Conservation (phyloP, 2,329 filamentous ascomycete genomes). For the Claviceps humidiphila region DNA sequence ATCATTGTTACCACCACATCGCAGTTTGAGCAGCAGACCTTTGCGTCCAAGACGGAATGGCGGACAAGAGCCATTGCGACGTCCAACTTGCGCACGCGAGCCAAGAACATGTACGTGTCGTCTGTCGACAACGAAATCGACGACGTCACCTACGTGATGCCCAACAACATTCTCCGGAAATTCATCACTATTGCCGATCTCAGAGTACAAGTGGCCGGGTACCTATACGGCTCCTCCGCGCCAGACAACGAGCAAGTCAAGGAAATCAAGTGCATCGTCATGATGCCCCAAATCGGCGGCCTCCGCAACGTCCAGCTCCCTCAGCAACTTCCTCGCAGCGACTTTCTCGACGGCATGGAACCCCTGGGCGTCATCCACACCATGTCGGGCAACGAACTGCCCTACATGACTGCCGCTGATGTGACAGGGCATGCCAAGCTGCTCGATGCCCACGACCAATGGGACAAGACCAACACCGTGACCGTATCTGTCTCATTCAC, state of each 20-base stretch:
- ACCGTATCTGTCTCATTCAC: slow-evolving; percentile 96
- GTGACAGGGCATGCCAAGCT: slow-evolving; percentile 88
- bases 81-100: slow-evolving; percentile 80
- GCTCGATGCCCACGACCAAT: slow-evolving; percentile 58
- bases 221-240: slow-evolving; percentile 84
- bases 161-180: slow-evolving; percentile 94
- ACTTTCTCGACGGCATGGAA: slow-evolving; percentile 76
- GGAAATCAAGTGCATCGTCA: slow-evolving; percentile 91
- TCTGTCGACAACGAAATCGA: slow-evolving; percentile 87
- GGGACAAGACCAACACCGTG: slow-evolving; percentile 72
- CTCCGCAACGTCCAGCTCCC: slow-evolving; percentile 85
- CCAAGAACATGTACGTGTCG: slow-evolving; percentile 98
- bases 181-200: slow-evolving; percentile 97
- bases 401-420: slow-evolving; percentile 91
- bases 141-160: slow-evolving; percentile 94
- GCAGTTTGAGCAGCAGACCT: slow-evolving; percentile 93
- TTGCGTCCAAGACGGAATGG: slow-evolving; percentile 98
- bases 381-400: slow-evolving; percentile 82
- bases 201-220: slow-evolving; percentile 90
- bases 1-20: slow-evolving; percentile 98
- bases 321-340: slow-evolving; percentile 80
- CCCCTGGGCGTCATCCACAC: slow-evolving; percentile 93
- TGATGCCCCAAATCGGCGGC: slow-evolving; percentile 93
- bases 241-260: slow-evolving; percentile 94
- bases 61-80: slow-evolving; percentile 92